Conservation (phyloP, 805 yeast species). For the Suhomyces pyralidae region DNA sequence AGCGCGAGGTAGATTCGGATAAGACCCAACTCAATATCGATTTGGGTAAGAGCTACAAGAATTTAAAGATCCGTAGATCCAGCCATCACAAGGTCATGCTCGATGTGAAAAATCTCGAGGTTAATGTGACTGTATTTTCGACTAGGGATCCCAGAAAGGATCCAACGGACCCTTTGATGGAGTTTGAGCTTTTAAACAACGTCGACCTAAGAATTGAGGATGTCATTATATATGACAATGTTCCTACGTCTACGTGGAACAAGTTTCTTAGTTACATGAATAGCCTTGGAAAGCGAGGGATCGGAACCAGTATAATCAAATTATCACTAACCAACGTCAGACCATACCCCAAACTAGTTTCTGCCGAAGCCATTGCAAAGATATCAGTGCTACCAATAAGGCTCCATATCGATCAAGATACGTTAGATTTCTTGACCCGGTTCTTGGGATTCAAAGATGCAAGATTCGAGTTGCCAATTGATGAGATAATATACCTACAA, state of each 20-base stretch:
- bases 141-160: slow-evolving; percentile 46
- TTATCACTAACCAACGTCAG: slow-evolving; percentile 55
- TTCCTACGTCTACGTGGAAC: slow-evolving; percentile 89
- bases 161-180: slow-evolving; percentile 26
- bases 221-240: slow-evolving; percentile 67
- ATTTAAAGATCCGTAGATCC: slow-evolving; percentile 64
- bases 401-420: slow-evolving; percentile 88
- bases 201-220: slow-evolving; percentile 50
- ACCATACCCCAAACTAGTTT: slow-evolving; percentile 62
- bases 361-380: slow-evolving; percentile 60
- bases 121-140: slow-evolving; percentile 44
- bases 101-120: slow-evolving; percentile 52
- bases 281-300: slow-evolving; percentile 67
- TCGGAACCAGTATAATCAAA: slow-evolving; percentile 61
- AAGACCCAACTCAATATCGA: slow-evolving; percentile 21
- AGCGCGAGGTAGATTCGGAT: neutral
- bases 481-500: slow-evolving; percentile 67
- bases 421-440: slow-evolving; percentile 76
- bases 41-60: slow-evolving; percentile 35
- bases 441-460: slow-evolving; percentile 78
- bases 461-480: slow-evolving; percentile 61
- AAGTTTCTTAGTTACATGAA: slow-evolving; percentile 70
- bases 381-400: slow-evolving; percentile 68
- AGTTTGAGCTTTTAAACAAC: slow-evolving; percentile 47
- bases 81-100: slow-evolving; percentile 55